These are phyloP conservation scores for Lachancea mirantina DNA, from an alignment of 805 yeast species.

Conservation along the genomic window DNA sequence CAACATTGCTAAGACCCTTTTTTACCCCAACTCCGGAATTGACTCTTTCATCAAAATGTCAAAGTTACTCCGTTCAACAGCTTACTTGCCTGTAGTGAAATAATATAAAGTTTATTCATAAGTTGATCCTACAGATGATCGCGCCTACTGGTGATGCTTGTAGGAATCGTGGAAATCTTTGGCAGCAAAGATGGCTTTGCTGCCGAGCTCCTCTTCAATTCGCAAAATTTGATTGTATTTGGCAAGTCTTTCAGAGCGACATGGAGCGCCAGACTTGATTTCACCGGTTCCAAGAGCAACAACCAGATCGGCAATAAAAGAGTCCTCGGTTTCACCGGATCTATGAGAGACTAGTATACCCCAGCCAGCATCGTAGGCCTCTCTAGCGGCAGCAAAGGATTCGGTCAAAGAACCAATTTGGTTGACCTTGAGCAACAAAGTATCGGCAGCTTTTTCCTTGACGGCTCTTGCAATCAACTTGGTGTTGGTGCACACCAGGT, in stretches of 20 bases:
- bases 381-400: conserved; percentile 85
- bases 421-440: conserved; percentile 84
- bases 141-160: too few species aligned
- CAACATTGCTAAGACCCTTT: too few species aligned
- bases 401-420: conserved; percentile 88
- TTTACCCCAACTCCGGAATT: too few species aligned
- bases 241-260: conserved; percentile 94
- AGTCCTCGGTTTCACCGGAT: conserved; percentile 96
- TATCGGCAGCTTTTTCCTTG: conserved; percentile 82
- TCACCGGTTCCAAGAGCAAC: conserved; percentile 93
- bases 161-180: conserved; percentile 51
- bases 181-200: conserved; percentile 87
- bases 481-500: conserved; percentile 92
- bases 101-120: too few species aligned
- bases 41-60: too few species aligned
- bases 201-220: conserved; percentile 92
- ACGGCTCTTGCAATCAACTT: conserved; percentile 79
- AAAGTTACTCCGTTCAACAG: too few species aligned
- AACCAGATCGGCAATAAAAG: conserved; percentile 84
- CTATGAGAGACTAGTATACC: conserved; percentile 98
- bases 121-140: too few species aligned
- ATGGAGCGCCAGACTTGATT: conserved; percentile 96
- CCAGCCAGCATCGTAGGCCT: conserved; percentile 85
- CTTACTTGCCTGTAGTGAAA: too few species aligned
- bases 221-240: conserved; percentile 90